Evolutionary conservation across 768 basidiomycete genomes (phyloP).

Genomic region (Lactifluus volemus): DNA sequence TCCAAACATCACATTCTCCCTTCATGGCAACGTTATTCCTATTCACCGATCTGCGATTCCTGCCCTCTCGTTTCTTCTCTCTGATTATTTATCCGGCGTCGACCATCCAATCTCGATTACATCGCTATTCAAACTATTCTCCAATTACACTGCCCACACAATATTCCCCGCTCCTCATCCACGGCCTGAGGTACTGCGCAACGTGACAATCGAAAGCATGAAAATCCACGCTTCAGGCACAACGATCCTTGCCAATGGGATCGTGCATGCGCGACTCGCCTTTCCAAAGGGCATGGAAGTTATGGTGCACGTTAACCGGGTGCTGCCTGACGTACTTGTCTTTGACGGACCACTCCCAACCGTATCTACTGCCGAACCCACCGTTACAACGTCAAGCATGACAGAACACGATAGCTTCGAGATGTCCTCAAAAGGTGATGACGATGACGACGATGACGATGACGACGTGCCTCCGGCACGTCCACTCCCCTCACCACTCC

Average conservation of each 20-base stretch:
- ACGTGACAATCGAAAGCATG: conserved; percentile 74
- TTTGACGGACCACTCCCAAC: conserved; percentile 46
- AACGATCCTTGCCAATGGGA: conserved; percentile 58
- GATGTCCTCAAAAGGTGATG: background rate
- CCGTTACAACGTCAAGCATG: background rate
- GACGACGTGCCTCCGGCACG: conserved; percentile 34
- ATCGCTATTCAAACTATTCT: conserved; percentile 39
- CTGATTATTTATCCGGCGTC: conserved; percentile 51
- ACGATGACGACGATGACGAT: background rate
- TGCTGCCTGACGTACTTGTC: conserved; percentile 70
- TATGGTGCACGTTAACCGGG: conserved; percentile 48
- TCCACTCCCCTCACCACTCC: conserved; percentile 57
- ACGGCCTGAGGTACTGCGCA: conserved; percentile 54
- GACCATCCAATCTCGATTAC: conserved; percentile 51
- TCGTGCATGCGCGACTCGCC: conserved; percentile 54
- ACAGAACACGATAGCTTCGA: background rate
- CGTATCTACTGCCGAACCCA: background rate
- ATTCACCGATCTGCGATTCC: conserved; percentile 33
- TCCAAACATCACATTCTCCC: conserved; percentile 54
- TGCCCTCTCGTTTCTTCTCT: conserved; percentile 52
- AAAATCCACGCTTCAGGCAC: conserved; percentile 44
- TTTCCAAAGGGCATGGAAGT: conserved; percentile 64
- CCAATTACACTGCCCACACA: conserved; percentile 36
- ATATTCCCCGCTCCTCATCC: conserved; percentile 60
- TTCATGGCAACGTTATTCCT: conserved; percentile 51